Base-by-base conservation (phyloP, 139 green algal species). In the Chlamydomonas urium region DNA sequence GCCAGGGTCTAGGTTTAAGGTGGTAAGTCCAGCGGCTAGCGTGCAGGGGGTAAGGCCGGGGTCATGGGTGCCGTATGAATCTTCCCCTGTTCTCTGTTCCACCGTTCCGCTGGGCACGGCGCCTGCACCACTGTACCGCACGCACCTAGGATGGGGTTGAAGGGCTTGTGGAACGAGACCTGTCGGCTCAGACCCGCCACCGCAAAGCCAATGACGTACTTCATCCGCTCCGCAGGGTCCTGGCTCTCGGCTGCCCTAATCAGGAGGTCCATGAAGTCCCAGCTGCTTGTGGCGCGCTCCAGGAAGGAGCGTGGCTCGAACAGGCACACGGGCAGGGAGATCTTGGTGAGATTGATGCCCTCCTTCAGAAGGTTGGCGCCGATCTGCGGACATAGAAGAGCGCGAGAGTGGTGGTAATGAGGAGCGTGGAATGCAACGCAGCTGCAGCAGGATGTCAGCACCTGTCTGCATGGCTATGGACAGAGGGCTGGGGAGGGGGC, bases 271-370 rank as follows among this genome's bases (percentile, higher is more conserved):
- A 79, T 69, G 70, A 78, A 84, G 38, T 83, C 62, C 77, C 77
- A 87, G 73, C 83, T 88, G 65, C 78, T 79, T 3, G 83, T 84
- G 8, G 89, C 58, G 6, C 83, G 76, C 69, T 89, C 74, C 73
- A 89, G 72, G 66, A 85, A 91, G n/a, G 75, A 85, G 36, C 85
- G 76, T 17, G 81, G 53, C 79, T 91, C 85, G 59, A 88, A 91
- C 1, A 91, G 47, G 53, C 73, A 78, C 19, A 89, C 85, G 2
- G 85, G 85, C 71, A 90, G 65, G 6, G 77, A 81, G 23, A 90
- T 81, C 75, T 85, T 85, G 31, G 85, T 90, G 31, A 90, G 72
- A 48, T 86, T 89, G 28, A 86, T 74, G 50, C 85, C 85, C 31
- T 89, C 78, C 47, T 67, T 80, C 45, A 81, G 80, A 53, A 85